Evolutionary conservation across 1,284 basidiomycete species (phyloP).

Genomic region (Flammula alnicola): DNA sequence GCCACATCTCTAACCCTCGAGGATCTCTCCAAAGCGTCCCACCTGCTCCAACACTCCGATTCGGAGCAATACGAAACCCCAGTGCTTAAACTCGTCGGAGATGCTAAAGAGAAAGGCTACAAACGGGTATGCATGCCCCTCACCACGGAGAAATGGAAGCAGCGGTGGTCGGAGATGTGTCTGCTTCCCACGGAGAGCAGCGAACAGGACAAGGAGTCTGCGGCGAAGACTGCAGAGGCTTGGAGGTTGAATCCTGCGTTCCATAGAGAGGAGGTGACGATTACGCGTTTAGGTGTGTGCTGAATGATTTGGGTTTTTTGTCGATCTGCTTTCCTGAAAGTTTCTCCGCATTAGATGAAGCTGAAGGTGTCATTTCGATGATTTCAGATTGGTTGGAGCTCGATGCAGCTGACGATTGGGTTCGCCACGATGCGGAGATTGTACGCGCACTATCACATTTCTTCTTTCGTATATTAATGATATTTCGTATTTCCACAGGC

Average conservation of each 20-base stretch:
- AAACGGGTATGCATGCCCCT: slow-evolving; percentile 80
- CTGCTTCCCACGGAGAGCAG: slow-evolving; percentile 53
- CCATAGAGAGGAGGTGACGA: slow-evolving; percentile 84
- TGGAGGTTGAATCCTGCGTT: slow-evolving; percentile 90
- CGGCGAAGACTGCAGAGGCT: slow-evolving; percentile 79
- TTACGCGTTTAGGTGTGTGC: slow-evolving; percentile 79
- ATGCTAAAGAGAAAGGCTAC: slow-evolving; percentile 63
- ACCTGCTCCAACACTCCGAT: not conserved
- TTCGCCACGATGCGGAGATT: slow-evolving; percentile 95
- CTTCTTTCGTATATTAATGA: not conserved
- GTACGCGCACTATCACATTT: slow-evolving; percentile 48
- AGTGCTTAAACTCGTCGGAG: slow-evolving; percentile 52
- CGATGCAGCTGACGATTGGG: slow-evolving; percentile 92
- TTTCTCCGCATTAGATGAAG: slow-evolving; percentile 73
- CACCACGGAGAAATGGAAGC: slow-evolving; percentile 86
- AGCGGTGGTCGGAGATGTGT: slow-evolving; percentile 91
- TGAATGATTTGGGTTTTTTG: not conserved
- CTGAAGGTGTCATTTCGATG: slow-evolving; percentile 77
- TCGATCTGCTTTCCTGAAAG: slow-evolving; percentile 8
- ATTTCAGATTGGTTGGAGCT: slow-evolving; percentile 95
- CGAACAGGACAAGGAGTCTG: slow-evolving; percentile 54
- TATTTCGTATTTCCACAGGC: slow-evolving; percentile 57
- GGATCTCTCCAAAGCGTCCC: slow-evolving; percentile 31
- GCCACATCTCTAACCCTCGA: slow-evolving; percentile 38
- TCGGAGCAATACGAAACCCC: slow-evolving; percentile 42